A percentile compares a stretch with the other conserved stretches of the same genome.
Conservation (phyloP, 2,329 filamentous ascomycete genomes). For the Monilinia vaccinii-corymbosi region DNA sequence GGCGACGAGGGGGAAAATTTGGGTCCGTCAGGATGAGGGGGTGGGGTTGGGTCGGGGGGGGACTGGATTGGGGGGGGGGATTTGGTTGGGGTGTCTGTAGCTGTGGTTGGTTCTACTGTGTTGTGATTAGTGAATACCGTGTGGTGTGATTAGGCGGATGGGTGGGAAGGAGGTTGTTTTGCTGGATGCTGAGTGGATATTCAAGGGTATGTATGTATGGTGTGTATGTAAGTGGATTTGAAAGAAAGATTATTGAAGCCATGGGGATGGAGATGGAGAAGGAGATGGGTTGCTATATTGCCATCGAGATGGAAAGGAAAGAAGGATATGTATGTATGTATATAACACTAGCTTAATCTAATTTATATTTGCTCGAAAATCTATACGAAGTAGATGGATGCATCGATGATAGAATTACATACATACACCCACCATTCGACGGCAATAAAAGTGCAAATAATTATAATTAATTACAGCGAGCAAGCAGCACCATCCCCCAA, state of each 20-base stretch:
- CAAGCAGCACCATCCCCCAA: background rate
- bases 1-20: conserved; percentile 54
- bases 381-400: background rate
- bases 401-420: no score
- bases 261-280: background rate
- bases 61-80: conserved; percentile 1
- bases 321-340: no score
- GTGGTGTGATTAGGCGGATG: background rate
- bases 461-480: no score
- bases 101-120: no score
- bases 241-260: background rate
- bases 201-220: no score
- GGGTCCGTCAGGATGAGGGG: conserved; percentile 46
- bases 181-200: background rate
- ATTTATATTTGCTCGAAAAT: background rate
- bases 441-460: background rate
- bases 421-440: no score
- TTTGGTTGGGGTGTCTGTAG: conserved; percentile 7
- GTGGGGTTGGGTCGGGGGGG: background rate
- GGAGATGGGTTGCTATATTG: background rate
- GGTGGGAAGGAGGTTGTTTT: no score
- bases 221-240: background rate
- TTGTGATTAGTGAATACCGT: no score
- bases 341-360: background rate
- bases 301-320: background rate